phyloP scores from a whole-genome alignment of 192 early-diverging fungal genomes.

The Physocladia obscura region DNA sequence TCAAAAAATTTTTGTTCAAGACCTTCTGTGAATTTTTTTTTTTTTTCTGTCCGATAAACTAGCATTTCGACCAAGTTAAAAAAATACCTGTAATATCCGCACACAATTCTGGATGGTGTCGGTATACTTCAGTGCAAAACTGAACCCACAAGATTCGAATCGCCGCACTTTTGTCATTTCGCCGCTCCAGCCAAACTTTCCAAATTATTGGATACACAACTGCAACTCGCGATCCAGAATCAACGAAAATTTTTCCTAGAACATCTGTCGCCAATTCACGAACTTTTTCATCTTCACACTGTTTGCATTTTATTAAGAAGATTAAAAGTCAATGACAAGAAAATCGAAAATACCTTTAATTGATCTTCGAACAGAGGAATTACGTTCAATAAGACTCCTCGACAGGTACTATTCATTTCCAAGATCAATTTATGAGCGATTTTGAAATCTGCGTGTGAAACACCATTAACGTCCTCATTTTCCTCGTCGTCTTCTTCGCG shows the following conservation, averaged over 20 bases:
- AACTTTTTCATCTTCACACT: slow-evolving; percentile 74
- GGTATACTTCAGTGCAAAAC: slow-evolving; percentile 59
- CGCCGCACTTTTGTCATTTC: slow-evolving; percentile 69
- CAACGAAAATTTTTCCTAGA: slow-evolving; percentile 86
- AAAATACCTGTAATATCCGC: slow-evolving; percentile 69
- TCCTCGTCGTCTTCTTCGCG: slow-evolving; percentile 17
- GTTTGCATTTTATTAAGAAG: not conserved
- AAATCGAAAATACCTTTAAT: slow-evolving; percentile 58
- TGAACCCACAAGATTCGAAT: slow-evolving; percentile 80
- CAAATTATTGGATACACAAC: slow-evolving; percentile 76
- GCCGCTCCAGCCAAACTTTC: slow-evolving; percentile 80
- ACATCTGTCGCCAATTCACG: slow-evolving; percentile 74
- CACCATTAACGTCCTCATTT: slow-evolving; percentile 22
- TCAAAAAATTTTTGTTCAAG: slow-evolving; percentile 74
- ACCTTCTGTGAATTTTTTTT: slow-evolving; percentile 38
- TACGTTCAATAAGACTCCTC: slow-evolving; percentile 80
- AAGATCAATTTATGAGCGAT: slow-evolving; percentile 78
- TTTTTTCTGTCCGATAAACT: not conserved
- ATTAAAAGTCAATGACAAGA: not conserved
- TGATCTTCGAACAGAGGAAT: slow-evolving; percentile 94
- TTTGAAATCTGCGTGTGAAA: slow-evolving; percentile 39
- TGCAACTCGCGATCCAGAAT: slow-evolving; percentile 68
- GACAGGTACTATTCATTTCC: slow-evolving; percentile 73
- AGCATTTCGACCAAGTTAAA: too few relatives aligned
- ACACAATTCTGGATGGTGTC: slow-evolving; percentile 69